These are phyloP conservation scores for Penicillium ucsense DNA, from an alignment of 495 filamentous ascomycete genomes.

Conservation along the genomic window DNA sequence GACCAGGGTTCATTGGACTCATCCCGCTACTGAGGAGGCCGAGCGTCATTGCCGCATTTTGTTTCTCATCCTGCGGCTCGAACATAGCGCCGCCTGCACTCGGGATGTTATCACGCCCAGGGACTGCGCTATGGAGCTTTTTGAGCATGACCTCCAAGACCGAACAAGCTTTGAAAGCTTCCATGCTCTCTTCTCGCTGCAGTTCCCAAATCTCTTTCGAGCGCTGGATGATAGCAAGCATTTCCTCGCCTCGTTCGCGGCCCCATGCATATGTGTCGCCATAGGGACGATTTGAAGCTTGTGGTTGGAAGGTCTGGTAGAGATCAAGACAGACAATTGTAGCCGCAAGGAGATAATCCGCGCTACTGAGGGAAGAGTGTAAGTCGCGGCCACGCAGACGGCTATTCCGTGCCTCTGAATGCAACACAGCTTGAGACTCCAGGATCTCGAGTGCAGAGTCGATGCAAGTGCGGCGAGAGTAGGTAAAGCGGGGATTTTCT, in stretches of 20 bases:
- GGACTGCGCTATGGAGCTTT: constrained; percentile 48
- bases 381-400: constrained; percentile 62
- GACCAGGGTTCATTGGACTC: constrained; percentile 46
- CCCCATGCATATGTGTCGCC: constrained; percentile 57
- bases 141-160: constrained; percentile 69
- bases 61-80: constrained; percentile 37
- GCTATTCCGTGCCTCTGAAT: constrained; percentile 65
- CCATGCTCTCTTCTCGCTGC: constrained; percentile 65
- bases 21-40: constrained; percentile 68
- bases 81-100: constrained; percentile 12
- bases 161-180: constrained; percentile 76
- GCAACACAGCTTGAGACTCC: constrained; percentile 62
- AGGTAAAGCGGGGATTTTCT: constrained; percentile 71
- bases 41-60: constrained; percentile 69
- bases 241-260: constrained; percentile 58
- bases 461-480: constrained; percentile 77
- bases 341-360: constrained; percentile 80
- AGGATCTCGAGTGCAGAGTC: constrained; percentile 79
- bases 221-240: constrained; percentile 63
- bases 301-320: constrained; percentile 28
- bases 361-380: constrained; percentile 65
- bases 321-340: constrained; percentile 87
- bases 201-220: constrained; percentile 71
- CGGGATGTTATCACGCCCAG: constrained; percentile 14
- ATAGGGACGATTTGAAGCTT: constrained; percentile 30